Evolutionary conservation across 768 basidiomycete species (phyloP), one percentile per base, ranked within the genome.

Genomic region (Rhizopogon vinicolor): DNA sequence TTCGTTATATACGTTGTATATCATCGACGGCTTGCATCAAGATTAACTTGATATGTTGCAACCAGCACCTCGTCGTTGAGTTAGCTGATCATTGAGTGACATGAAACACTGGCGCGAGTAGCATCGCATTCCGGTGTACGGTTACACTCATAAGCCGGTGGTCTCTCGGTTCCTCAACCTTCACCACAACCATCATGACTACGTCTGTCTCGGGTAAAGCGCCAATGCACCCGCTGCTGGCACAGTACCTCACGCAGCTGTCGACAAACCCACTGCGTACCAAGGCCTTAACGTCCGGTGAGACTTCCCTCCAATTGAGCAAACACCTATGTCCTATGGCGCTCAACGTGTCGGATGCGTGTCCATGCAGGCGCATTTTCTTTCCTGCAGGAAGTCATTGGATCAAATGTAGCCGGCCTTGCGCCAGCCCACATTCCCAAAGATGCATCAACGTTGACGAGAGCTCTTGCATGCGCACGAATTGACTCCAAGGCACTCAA

Each of bases 351-450:
- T 13, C 31, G n/a, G 31, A 41, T 53, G 39, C 39, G 25, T 49
- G 35, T 37, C 42, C 19, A 31, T 28, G 29, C 55, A 82, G 83
- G 68, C 31, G 73, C 77, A 0, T 68, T 86, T 63, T 85, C 78
- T 61, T 85, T 85, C 68, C 68, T 91, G 50, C 91, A 93, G 69
- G 92, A 93, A 70, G 83, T 92, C 41, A 80, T 93, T 29, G 89
- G 87, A 14, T 87, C 85, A 56, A 80, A 87, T 56, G 69, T 84
- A 44, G 87, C 90, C 8, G 79, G 85, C 39, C 65, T 84, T 44
- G 85, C 87, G 7, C 72, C 77, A 8, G 75, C 68, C 44, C 70
- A 69, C 40, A 73, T 80, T 7, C 58, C 78, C 35, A 83, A 83
- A 58, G 72, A 83, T 74, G 80, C 83, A 1, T 77, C 87, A 2